Base-by-base conservation (phyloP, 805 yeast genomes). In the Saccharomycopsis sp. region DNA sequence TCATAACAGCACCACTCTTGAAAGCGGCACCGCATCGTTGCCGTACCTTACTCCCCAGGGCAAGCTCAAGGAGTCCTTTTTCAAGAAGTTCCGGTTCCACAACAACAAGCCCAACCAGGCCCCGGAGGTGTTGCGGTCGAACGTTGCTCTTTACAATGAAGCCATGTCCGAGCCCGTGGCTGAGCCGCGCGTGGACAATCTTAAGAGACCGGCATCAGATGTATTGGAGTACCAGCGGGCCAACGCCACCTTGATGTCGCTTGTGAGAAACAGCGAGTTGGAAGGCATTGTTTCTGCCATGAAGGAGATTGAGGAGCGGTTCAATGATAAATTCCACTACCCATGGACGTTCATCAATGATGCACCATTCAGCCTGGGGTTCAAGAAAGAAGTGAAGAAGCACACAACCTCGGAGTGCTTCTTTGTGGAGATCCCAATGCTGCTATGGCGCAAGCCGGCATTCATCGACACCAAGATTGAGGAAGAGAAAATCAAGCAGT, bases 321-420 rank as follows among this genome's bases (percentile, higher is more conserved):
- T 84, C 63, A 85, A 85, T 55, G 47, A 59, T 19, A 80, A 81
- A 52, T 85, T 77, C 58, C 68, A 71, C 36, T 85, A 85, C 55
- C 94, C 95, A 0, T 85, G 85, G 62, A 83, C 84, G 1, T 80
- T 85, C 45, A 54, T 85, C 30, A 85, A 84, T 53, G 94, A 86
- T 53, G 64, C 62, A 41, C 76, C 76, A 3, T 85, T 85, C 54
- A 60, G 73, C 1, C 70, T 73, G 0, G 56, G 56, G 19, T 85
- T 85, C 63, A 79, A 65, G 53, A 49, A 57, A 3, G 53, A 55
- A 16, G 63, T 83, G 31, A 39, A 46, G 29, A 52, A 55, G 9
- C 54, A 53, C n/a, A 51, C 69, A 51, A 23, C 49, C 38, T 46
- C 77, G 1, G 56, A 62, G 19, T 57, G 65, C 25, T 63, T 59